Percentiles rank a stretch among this genome's conserved stretches.
Evolutionary conservation across 2,329 filamentous ascomycete species (phyloP).

Genomic region (Colletotrichum orchidophilum): DNA sequence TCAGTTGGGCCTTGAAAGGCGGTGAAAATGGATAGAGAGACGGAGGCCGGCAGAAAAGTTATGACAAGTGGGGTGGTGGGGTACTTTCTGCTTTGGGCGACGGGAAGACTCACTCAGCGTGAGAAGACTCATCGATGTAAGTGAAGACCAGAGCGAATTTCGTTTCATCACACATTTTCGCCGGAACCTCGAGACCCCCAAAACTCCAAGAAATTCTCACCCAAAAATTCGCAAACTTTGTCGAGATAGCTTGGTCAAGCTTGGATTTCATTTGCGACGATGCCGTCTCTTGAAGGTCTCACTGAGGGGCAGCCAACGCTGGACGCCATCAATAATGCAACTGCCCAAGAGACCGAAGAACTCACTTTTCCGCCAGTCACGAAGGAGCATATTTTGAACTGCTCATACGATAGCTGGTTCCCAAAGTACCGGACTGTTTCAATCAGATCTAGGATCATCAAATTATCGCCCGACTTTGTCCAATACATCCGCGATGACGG

Average conservation of each 20-base stretch:
- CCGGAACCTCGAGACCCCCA: not conserved
- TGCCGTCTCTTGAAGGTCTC: slow-evolving; percentile 44
- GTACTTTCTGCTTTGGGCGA: slow-evolving; percentile 29
- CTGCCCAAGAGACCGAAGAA: slow-evolving; percentile 33
- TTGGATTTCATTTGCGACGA: slow-evolving; percentile 28
- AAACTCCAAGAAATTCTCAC: not conserved
- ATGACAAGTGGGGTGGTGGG: slow-evolving; percentile 22
- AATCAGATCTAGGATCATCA: slow-evolving; percentile 86
- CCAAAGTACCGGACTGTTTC: slow-evolving; percentile 78
- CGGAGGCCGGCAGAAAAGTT: slow-evolving; percentile 28
- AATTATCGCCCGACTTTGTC: slow-evolving; percentile 78
- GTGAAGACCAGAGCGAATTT: slow-evolving; percentile 6
- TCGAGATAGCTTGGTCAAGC: not conserved
- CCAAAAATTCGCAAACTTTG: not conserved
- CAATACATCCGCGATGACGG: slow-evolving; percentile 91
- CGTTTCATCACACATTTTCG: not conserved
- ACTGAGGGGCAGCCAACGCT: slow-evolving; percentile 31
- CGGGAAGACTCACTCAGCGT: slow-evolving; percentile 23
- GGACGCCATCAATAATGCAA: slow-evolving; percentile 20
- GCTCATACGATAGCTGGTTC: slow-evolving; percentile 94
- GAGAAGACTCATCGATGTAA: slow-evolving; percentile 32
- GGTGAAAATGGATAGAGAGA: slow-evolving; percentile 1
- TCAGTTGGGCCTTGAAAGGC: slow-evolving; percentile 12
- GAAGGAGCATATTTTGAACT: slow-evolving; percentile 89
- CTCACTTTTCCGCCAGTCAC: slow-evolving; percentile 85